Base-by-base conservation (phyloP, 495 filamentous ascomycete species). In the Endocarpon pusillum region DNA sequence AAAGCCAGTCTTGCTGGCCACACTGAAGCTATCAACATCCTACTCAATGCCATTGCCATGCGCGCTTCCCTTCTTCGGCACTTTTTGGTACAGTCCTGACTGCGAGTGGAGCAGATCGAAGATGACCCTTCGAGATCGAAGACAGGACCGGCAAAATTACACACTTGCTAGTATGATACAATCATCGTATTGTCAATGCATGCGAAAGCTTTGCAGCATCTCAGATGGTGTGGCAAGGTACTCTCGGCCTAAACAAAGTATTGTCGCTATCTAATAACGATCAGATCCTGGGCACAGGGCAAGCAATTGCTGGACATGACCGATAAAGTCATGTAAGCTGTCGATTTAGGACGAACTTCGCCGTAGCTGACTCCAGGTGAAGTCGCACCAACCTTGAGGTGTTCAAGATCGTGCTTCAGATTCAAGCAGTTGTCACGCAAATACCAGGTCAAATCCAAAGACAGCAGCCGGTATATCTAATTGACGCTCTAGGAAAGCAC, bases 381-480 rank as follows among this genome's bases (percentile, higher is more conserved):
- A 35, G 39, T 14, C 41, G 35, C 18, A 42, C 37, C 6, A 53
- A 52, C 28, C 21, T 54, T 4, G 37, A 41, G 21, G 35, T 48
- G 1, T 53, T 45, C 24, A 32, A 53, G 12, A 39, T 46, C 4
- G 27, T 55, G 3, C 27, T 43, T 1, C 33, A 42, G 22, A 42
- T 54, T 10, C 51, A 56, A 25, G 35, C 28, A 11, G 20, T 48
- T 31, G 37, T 52, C 2, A 38, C 27, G 1, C 20, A 21, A 10
- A 37, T 56, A 8, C 48, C 52, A 12, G 35, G 21, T 2, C 51
- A 52, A 36, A 31, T 54, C 29, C 35, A 54, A 15, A 45, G 46
- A 3, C 43, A 54, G 32, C 48, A 52, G 39, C 51, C 52, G 8
- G 51, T 53, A 6, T 48, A 44, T 21, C 31, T 53, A 8, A 40